Evolutionary conservation across 108 stramenopile genomes (phyloP), one percentile per base, ranked within the genome.

Genomic region (Nitzschia palea): DNA sequence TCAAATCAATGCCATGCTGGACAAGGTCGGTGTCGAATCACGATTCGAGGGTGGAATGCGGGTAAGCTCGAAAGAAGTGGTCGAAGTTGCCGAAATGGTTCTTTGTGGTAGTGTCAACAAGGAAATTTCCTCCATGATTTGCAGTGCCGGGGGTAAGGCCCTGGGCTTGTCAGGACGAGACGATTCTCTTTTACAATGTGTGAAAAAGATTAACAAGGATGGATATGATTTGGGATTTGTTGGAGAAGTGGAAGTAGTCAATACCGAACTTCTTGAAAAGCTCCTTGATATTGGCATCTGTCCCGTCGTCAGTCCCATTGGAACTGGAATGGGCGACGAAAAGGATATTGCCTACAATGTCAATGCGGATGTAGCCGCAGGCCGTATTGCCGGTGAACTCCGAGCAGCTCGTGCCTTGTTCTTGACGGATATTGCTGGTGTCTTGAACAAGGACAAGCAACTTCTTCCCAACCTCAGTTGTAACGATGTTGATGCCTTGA

Each of bases 331-430:
- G 15, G 80, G 74, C 20, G 93, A 89, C 26, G 81, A 80, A 42
- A 68, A 61, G 12, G 79, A 83, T 59, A 66, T 88, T 23, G 87
- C 89, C 44, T 95, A 96, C 82, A 99, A 99, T 77, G 85, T 94
- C 76, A 99, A 99, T 77, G 98, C 98, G 18, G 98, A 99, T 84
- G 96, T 93, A 2, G 97, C 97, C 23, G 98, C 98, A 9, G 96
- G 95, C 33, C 76, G 91, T 27, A 95, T 98, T 62, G 96, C 96
- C 12, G 95, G 91, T 36, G 97, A 94, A 43, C 54, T 97, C 31
- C 78, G 76, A 10, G 96, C 96, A 26, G 77, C 89, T 29, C 81
- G 94, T 10, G 94, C 88, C 36, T 68, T 98, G 68, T 95, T 98
- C 65, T 81, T 98, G 67, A 98, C 97, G 20, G 97, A 98, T 74